Conservation (phyloP, 2,329 filamentous ascomycete genomes). For the Lachnellula hyalina region DNA sequence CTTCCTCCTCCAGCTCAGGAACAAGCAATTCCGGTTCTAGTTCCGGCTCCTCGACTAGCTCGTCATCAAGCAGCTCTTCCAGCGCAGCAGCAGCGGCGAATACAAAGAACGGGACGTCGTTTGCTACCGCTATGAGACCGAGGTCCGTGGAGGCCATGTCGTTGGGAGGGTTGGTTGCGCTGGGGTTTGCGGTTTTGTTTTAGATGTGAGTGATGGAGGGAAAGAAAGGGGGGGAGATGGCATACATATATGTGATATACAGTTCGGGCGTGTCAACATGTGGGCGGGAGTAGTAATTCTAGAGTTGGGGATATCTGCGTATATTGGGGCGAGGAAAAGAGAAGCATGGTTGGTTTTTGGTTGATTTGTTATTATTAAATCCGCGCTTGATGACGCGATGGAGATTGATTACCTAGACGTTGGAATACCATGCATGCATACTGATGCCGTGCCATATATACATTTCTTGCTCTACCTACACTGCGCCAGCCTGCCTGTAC, state of each 20-base stretch:
- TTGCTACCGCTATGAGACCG: background rate
- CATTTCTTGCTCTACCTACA: background rate
- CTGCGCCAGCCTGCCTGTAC: background rate
- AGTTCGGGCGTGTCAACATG: background rate
- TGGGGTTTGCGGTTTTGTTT: background rate
- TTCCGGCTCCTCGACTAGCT: background rate
- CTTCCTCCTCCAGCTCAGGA: conserved; percentile 5
- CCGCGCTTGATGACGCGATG: conserved; percentile 7
- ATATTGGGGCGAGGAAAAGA: background rate
- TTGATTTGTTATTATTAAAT: background rate
- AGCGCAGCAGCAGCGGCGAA: background rate
- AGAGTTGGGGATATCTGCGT: too few relatives aligned
- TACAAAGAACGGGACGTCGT: conserved; percentile 1
- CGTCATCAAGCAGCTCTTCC: background rate
- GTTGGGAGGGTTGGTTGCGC: background rate
- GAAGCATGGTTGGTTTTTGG: background rate
- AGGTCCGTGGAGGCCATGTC: background rate
- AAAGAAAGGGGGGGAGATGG: background rate
- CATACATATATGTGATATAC: background rate
- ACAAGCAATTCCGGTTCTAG: background rate
- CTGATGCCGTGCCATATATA: background rate
- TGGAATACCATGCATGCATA: background rate
- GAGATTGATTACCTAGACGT: background rate
- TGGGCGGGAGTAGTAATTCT: background rate
- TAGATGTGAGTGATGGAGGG: background rate